Base-by-base conservation (phyloP, 768 basidiomycete genomes). In the Rhodotorula paludigena region DNA sequence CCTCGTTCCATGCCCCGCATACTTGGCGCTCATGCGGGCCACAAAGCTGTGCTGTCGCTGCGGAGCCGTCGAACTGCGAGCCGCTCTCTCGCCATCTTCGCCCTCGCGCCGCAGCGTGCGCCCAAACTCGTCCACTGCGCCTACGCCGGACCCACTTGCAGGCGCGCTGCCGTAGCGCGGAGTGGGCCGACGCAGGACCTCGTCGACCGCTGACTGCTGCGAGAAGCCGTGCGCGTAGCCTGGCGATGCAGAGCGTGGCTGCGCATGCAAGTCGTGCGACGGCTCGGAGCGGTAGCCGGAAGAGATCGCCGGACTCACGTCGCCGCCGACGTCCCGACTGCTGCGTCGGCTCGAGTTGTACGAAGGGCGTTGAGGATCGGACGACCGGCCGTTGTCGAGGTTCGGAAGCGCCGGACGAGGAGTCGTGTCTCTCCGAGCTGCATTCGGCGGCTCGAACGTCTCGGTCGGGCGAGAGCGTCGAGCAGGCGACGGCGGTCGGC, bases 1-100 rank as follows among this genome's bases (percentile, higher is more conserved):
- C n/a, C n/a, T n/a, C n/a, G n/a, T n/a, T n/a, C n/a, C n/a, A n/a
- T n/a, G n/a, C 7, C 15, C 23, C 21, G 20, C 48, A 16, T 67
- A 72, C 55, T 64, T 72, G n/a, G 44, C 48, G 55, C 63, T 64
- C 70, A 72, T 72, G 39, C 57, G 35, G 49, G 63, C 66, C 0
- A 72, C 70, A n/a, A 72, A 72, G 33, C 59, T 67, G 32, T 64
- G 54, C 42, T 66, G 57, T 23, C 62, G 55, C 55, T 45, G n/a
- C 18, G 48, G 44, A 1, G 25, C n/a, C 10, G 25, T 15, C 48
- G 30, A 1, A 0, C 35, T 5, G 36, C 21, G 32, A 16, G 48
- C 39, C 47, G 35, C 21, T 21, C 23, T 44, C 33, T 32, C 53
- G 1, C 10, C 8, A 18, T 44, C 28, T 21, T 53, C 47, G 23